phyloP scores from a whole-genome alignment of 208 protist species.

The Acanthamoeba healyi region DNA sequence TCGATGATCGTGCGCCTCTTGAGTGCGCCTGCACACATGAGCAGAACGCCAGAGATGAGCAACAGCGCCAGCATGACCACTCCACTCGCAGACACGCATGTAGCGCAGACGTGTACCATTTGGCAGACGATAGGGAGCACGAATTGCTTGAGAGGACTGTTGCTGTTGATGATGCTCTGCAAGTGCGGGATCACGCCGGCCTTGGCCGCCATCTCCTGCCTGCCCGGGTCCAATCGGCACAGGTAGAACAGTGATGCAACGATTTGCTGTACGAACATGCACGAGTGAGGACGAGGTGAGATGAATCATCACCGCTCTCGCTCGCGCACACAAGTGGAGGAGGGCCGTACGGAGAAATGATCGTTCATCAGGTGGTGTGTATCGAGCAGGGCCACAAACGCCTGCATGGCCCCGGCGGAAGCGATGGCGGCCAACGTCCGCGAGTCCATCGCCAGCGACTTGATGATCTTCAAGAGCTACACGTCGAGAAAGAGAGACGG shows the following conservation, averaged over 20 bases:
- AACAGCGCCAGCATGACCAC: too few relatives aligned
- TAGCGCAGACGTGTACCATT: neutral
- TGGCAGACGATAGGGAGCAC: constrained; percentile 86
- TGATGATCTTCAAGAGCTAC: constrained; percentile 85
- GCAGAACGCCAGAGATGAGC: too few relatives aligned
- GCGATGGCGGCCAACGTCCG: constrained; percentile 85
- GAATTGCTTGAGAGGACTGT: constrained; percentile 87
- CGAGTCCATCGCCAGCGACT: constrained; percentile 88
- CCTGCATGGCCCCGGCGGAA: constrained; percentile 75
- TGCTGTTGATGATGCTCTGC: constrained; percentile 83
- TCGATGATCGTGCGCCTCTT: neutral
- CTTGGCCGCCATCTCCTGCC: constrained; percentile 89
- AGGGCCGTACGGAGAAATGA: constrained; percentile 60
- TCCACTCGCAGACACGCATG: too few relatives aligned
- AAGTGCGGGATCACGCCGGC: constrained; percentile 89
- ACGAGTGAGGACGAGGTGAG: too few relatives aligned
- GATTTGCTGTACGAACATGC: constrained; percentile 87
- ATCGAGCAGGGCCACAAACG: constrained; percentile 80
- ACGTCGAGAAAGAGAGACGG: too few relatives aligned
- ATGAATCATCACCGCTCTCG: neutral
- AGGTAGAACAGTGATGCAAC: constrained; percentile 88
- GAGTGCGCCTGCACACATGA: neutral
- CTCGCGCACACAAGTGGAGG: neutral
- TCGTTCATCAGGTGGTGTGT: constrained; percentile 17
- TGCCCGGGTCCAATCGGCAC: constrained; percentile 86